Conservation (phyloP, 768 basidiomycete species). For the Mycena chlorophos region DNA sequence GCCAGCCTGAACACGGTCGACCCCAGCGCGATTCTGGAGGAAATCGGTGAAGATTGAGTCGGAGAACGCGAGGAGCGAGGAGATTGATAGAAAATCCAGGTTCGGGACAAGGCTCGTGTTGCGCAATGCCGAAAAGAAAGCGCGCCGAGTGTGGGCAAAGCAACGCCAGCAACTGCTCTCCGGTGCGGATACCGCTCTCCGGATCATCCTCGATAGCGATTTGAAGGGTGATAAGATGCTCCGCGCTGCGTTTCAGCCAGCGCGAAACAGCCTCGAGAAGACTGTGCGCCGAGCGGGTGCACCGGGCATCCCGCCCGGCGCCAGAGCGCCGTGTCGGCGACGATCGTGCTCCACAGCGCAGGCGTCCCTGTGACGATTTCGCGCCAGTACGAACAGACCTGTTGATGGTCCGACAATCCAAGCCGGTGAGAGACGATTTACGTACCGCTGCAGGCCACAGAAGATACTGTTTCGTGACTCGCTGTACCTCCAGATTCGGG, state of each 20-base stretch:
- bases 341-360: slow-evolving; percentile 5
- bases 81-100: background rate
- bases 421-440: background rate
- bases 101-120: background rate
- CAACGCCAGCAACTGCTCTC: background rate
- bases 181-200: background rate
- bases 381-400: slow-evolving; percentile 14
- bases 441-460: background rate
- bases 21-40: background rate
- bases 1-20: background rate
- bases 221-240: background rate
- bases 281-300: background rate
- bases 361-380: background rate
- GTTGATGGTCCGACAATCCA: background rate
- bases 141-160: slow-evolving; percentile 2
- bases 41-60: background rate
- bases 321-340: slow-evolving; percentile 1
- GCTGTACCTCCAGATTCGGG: background rate
- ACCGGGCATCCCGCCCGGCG: background rate
- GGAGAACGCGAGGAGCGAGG: background rate
- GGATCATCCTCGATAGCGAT: background rate
- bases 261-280: background rate
- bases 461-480: slow-evolving; percentile 1
- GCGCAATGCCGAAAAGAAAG: no score
- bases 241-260: slow-evolving; percentile 3